Percentiles rank a stretch among this genome's conserved stretches.
phyloP scores from a whole-genome alignment of 805 yeast genomes.

The Zygosaccharomyces rouxii region DNA sequence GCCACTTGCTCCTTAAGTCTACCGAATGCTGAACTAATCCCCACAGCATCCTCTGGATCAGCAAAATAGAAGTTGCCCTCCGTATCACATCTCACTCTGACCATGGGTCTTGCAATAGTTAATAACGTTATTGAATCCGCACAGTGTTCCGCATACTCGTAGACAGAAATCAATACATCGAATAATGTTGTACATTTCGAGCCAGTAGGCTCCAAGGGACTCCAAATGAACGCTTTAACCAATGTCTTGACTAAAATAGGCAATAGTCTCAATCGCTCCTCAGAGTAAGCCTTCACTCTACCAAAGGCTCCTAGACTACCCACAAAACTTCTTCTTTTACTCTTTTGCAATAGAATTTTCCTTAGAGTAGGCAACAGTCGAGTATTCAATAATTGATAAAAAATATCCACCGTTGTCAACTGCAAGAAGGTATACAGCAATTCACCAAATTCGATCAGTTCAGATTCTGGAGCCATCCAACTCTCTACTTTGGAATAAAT shows the following conservation, averaged over 20 bases:
- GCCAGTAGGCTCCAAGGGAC: slow-evolving; percentile 24
- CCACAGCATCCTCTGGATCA: slow-evolving; percentile 58
- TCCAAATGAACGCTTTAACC: slow-evolving; percentile 29
- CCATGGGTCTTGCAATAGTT: slow-evolving; percentile 47
- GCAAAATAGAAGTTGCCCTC: slow-evolving; percentile 46
- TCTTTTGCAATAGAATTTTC: slow-evolving; percentile 5
- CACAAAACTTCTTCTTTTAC: slow-evolving; percentile 16
- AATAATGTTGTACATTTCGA: slow-evolving; percentile 28
- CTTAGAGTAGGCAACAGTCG: slow-evolving; percentile 17
- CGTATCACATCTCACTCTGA: slow-evolving; percentile 49
- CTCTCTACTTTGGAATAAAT: slow-evolving; percentile 3
- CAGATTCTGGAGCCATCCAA: not conserved
- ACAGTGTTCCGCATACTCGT: slow-evolving; percentile 36
- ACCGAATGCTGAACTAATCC: slow-evolving; percentile 55
- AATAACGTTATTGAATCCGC: slow-evolving; percentile 40
- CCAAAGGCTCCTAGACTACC: slow-evolving; percentile 11
- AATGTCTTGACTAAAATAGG: slow-evolving; percentile 20
- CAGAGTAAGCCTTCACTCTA: slow-evolving; percentile 3
- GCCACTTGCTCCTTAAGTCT: slow-evolving; percentile 33
- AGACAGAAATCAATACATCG: slow-evolving; percentile 29
- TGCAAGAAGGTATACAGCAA: slow-evolving; percentile 5
- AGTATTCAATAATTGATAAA: slow-evolving; percentile 46
- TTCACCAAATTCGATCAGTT: slow-evolving; percentile 2
- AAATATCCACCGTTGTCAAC: slow-evolving; percentile 53
- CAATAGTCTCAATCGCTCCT: slow-evolving; percentile 8